Percentiles rank a stretch among this genome's conserved stretches.
These are phyloP conservation scores for Cichorium intybus DNA, from an alignment of 140 eudicot genomes.

Conservation along the genomic window DNA sequence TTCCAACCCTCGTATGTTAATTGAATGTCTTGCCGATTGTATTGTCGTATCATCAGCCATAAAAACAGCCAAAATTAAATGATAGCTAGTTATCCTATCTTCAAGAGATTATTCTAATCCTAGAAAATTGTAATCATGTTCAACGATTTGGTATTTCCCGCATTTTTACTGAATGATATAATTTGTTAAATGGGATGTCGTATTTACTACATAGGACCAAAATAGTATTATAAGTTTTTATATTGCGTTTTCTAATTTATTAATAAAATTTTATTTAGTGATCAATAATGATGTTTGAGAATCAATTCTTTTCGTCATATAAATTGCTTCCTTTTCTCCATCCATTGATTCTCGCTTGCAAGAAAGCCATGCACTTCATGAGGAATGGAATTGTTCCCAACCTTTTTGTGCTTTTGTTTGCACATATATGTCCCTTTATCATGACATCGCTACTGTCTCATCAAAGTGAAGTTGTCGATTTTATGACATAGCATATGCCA, in stretches of 20 bases:
- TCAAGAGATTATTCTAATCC: no score
- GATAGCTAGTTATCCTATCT: no score
- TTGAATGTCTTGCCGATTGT: no score
- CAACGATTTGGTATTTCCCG: no score
- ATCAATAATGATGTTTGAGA: slow-evolving; percentile 26
- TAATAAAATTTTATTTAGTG: slow-evolving; percentile 10
- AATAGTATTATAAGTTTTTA: background rate
- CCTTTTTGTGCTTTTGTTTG: slow-evolving; percentile 22
- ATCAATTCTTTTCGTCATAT: slow-evolving; percentile 24
- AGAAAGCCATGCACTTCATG: slow-evolving; percentile 25
- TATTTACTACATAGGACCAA: background rate
- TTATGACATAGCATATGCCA: background rate
- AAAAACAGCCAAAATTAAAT: background rate
- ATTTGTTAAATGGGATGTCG: background rate
- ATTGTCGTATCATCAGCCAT: no score
- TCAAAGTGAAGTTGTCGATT: slow-evolving; percentile 20
- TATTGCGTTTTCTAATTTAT: slow-evolving; percentile 9
- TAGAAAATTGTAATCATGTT: no score
- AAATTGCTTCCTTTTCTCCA: slow-evolving; percentile 29
- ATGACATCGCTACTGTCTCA: slow-evolving; percentile 24
- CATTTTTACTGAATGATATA: background rate
- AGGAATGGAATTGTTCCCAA: slow-evolving; percentile 22
- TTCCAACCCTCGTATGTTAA: no score
- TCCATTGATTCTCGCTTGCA: slow-evolving; percentile 25
- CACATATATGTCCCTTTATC: slow-evolving; percentile 16